Conservation (phyloP, 805 yeast species). For the Blastobotrys chiropterorum region DNA sequence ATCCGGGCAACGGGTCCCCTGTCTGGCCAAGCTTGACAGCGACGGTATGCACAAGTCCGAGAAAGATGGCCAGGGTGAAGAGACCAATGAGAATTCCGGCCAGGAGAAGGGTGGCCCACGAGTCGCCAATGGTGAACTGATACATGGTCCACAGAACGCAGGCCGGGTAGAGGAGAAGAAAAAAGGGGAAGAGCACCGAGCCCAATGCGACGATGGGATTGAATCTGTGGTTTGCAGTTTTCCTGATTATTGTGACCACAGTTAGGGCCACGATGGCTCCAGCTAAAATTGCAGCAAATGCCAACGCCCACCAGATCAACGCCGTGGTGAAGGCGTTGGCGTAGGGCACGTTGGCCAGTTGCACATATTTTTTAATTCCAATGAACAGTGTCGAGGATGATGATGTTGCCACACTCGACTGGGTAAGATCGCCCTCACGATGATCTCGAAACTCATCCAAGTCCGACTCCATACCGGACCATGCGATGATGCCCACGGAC, state of each 20-base stretch:
- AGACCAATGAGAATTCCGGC: conserved; percentile 28
- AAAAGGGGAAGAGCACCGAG: conserved; percentile 8
- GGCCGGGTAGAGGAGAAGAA: conserved; percentile 29
- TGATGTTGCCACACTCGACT: conserved; percentile 8
- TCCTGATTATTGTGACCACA: conserved; percentile 7
- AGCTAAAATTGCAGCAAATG: conserved; percentile 21
- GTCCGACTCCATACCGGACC: conserved; percentile 26
- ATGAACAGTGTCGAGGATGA: conserved; percentile 20
- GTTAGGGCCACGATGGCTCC: conserved; percentile 22
- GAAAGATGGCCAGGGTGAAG: conserved; percentile 16
- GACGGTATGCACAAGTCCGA: conserved; percentile 21
- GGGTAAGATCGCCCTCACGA: conserved; percentile 29
- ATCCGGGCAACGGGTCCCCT: conserved; percentile 28
- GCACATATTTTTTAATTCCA: conserved; percentile 28
- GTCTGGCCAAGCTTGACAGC: conserved; percentile 25
- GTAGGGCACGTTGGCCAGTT: conserved; percentile 26
- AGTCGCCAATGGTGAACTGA: conserved; percentile 28
- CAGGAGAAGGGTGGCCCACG: conserved; percentile 28
- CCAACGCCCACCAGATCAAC: conserved; percentile 29
- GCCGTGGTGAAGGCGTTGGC: conserved; percentile 30
- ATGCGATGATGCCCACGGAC: conserved; percentile 28
- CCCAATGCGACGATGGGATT: background rate
- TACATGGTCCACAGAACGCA: conserved; percentile 29
- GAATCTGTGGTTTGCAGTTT: background rate
- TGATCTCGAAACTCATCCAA: conserved; percentile 25